A percentile compares a stretch with the other conserved stretches of the same genome.
These are phyloP conservation scores for Metarhizium album DNA, from an alignment of 2,329 filamentous ascomycete species.

Conservation along the genomic window DNA sequence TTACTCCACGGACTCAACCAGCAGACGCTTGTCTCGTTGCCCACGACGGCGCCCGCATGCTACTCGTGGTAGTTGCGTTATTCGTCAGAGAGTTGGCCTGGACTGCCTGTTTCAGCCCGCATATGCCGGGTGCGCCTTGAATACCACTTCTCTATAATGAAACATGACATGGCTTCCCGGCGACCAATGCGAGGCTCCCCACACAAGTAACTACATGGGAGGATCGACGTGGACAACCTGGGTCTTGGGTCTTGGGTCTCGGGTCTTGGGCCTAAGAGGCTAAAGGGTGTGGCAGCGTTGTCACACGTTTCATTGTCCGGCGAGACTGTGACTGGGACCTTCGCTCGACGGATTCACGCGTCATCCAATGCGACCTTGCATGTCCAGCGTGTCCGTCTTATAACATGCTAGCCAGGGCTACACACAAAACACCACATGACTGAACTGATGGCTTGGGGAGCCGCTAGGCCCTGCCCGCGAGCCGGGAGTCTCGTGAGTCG, in stretches of 20 bases:
- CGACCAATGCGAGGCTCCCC: not conserved
- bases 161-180: too few relatives aligned
- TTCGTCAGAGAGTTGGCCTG: too few relatives aligned
- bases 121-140: too few relatives aligned
- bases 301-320: not conserved
- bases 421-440: conserved; percentile 1
- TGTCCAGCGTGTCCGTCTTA: not conserved
- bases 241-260: too few relatives aligned
- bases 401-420: not conserved
- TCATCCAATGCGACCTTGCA: conserved; percentile 1
- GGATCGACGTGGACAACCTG: not conserved
- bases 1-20: too few relatives aligned
- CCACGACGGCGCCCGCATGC: too few relatives aligned
- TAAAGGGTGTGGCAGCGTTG: not conserved
- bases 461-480: not conserved
- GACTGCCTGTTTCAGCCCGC: too few relatives aligned
- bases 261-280: not conserved
- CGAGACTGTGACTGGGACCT: not conserved
- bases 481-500: not conserved
- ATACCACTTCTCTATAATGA: too few relatives aligned
- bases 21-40: too few relatives aligned
- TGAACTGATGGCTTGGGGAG: not conserved
- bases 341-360: conserved; percentile 2
- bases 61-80: too few relatives aligned
- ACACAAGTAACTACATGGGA: not conserved